These are phyloP conservation scores for Barnettozyma populi DNA, from an alignment of 805 yeast species.

Conservation along the genomic window DNA sequence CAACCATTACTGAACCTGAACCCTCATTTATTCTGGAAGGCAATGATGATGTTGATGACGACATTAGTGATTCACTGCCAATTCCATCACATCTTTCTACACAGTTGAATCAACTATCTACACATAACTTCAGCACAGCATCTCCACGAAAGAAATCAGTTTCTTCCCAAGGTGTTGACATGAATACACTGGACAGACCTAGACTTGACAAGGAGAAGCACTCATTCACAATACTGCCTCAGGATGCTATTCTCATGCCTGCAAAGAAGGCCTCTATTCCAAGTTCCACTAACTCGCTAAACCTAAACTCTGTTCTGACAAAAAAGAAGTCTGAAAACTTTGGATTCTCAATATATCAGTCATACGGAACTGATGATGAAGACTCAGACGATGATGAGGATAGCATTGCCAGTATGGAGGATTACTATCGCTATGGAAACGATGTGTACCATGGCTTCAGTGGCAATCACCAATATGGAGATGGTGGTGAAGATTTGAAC, in stretches of 20 bases:
- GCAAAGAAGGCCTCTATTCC: conserved; percentile 3
- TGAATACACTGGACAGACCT: not conserved
- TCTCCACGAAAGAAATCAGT: not conserved
- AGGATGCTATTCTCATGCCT: not conserved
- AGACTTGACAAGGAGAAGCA: conserved; percentile 1
- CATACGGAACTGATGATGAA: conserved; percentile 19
- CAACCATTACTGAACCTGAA: not conserved
- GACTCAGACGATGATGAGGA: conserved; percentile 13
- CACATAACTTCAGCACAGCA: not conserved
- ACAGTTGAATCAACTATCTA: conserved; percentile 6
- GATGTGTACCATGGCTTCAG: not conserved
- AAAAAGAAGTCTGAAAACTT: conserved; percentile 22
- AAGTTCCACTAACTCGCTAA: conserved; percentile 18
- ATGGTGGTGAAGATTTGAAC: conserved; percentile 21
- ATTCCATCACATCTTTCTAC: conserved; percentile 9
- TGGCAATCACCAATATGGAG: conserved; percentile 16
- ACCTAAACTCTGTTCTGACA: conserved; percentile 18
- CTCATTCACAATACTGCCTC: conserved; percentile 7
- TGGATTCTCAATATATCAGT: conserved; percentile 23
- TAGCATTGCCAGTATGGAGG: conserved; percentile 5
- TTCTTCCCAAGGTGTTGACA: not conserved
- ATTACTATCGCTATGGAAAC: not conserved
- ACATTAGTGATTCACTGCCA: conserved; percentile 3
- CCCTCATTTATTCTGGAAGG: not conserved
- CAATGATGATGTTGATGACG: conserved; percentile 2